Evolutionary conservation across 352 stramenopile species (phyloP), one percentile per base, ranked within the genome.

Genomic region (Plasmopara muralis): DNA sequence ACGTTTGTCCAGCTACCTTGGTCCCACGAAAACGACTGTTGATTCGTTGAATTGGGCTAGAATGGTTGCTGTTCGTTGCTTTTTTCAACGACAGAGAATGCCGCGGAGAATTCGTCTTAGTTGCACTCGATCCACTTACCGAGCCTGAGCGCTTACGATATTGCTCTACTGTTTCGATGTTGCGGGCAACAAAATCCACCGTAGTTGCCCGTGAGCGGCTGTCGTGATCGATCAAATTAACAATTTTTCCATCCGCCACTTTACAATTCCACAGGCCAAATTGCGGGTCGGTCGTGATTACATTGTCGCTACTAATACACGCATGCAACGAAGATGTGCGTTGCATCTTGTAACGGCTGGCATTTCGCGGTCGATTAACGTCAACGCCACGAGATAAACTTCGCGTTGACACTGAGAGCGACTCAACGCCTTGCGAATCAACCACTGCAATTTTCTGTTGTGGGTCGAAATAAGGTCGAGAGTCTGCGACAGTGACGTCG

Each of bases 131-230:
- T 35, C 61, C 49, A 40, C 58, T 55, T 16, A 66, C 38, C 15
- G 64, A 71, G 14, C 57, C 58, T 12, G 63, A 68, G 42, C 57
- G 52, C 28, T 74, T 72, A 43, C 65, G 56, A 56, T 70, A 61
- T 16, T 68, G 48, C 35, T 74, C 70, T 16, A 64, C 58, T 7
- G 57, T 63, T 28, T 70, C 55, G n/a, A 72, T 73, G 18, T 72
- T 70, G 34, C 65, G 64, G 25, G 66, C 62, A 53, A 74, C 54
- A 9, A 70, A 71, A 57, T 78, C 70, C 43, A 59, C 72, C 16
- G 60, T 68, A 7, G 44, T 57, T 10, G 59, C 52, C 40, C 68
- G 64, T 12, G 54, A 66, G 35, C 68, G 60, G 34, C 54, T n/a
- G 47, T 66, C 52, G 49, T 62, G 55, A 13, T n/a, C 28, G 16